These are phyloP conservation scores for Isatis tinctoria DNA, from an alignment of 345 rosid species.

Conservation along the genomic window DNA sequence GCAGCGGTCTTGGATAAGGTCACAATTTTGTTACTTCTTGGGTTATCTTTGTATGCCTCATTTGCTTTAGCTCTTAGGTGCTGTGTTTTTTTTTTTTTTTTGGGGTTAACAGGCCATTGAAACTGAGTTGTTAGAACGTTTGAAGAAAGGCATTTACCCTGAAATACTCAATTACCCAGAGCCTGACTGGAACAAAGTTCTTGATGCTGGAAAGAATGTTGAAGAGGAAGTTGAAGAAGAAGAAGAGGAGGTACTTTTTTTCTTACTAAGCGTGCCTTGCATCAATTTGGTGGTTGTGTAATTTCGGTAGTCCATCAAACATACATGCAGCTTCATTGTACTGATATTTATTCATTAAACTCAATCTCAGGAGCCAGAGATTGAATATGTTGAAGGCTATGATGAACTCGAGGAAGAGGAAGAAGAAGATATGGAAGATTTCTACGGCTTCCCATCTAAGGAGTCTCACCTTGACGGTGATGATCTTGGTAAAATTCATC, in stretches of 20 bases:
- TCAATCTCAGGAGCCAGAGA: constrained; percentile 50
- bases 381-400: constrained; percentile 77
- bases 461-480: constrained; percentile 32
- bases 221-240: constrained; percentile 29
- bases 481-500: constrained; percentile 35
- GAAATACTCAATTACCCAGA: constrained; percentile 70
- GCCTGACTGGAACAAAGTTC: constrained; percentile 39
- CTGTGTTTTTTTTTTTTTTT: constrained; percentile 8
- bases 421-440: constrained; percentile 71
- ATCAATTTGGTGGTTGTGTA: no score
- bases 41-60: neutral
- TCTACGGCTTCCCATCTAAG: constrained; percentile 38
- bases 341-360: neutral
- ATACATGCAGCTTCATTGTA: neutral
- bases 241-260: constrained; percentile 66
- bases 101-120: constrained; percentile 77
- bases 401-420: constrained; percentile 88
- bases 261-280: no score
- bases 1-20: constrained; percentile 92
- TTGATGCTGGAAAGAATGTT: constrained; percentile 41
- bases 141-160: constrained; percentile 60
- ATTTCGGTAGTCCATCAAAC: no score
- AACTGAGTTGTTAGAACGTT: constrained; percentile 76
- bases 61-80: neutral
- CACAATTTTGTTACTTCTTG: neutral